phyloP scores from a whole-genome alignment of 345 rosid genomes.

The Eutrema yunnanense region DNA sequence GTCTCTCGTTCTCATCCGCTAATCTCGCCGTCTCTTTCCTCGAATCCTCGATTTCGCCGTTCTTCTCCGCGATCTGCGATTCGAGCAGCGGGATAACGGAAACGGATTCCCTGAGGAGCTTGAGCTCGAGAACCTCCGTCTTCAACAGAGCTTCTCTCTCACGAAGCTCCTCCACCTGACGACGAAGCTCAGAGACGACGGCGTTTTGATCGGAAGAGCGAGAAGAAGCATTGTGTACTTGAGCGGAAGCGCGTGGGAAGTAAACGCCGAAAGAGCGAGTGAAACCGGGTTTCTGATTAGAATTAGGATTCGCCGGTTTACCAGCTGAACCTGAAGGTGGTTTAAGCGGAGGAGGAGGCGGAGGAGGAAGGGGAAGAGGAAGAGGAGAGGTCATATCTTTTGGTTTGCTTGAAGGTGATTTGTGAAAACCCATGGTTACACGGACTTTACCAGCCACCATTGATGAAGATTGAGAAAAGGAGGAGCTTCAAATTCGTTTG shows the following conservation, averaged over 20 bases:
- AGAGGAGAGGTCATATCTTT: slow-evolving; percentile 12
- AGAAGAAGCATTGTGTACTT: slow-evolving; percentile 57
- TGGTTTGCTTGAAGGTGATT: slow-evolving; percentile 46
- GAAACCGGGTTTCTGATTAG: slow-evolving; percentile 38
- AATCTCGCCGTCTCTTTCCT: slow-evolving; percentile 34
- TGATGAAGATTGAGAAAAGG: not conserved
- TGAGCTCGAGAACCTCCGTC: slow-evolving; percentile 70
- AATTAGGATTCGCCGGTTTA: not conserved
- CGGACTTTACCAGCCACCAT: slow-evolving; percentile 95
- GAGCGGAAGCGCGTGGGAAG: slow-evolving; percentile 95
- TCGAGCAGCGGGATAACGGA: slow-evolving; percentile 74
- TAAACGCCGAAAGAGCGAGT: slow-evolving; percentile 76
- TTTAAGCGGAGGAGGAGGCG: slow-evolving; percentile 36
- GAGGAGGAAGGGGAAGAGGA: slow-evolving; percentile 27
- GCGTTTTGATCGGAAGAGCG: slow-evolving; percentile 48
- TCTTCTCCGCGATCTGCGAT: slow-evolving; percentile 39
- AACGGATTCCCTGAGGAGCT: slow-evolving; percentile 64
- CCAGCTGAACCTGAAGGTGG: slow-evolving; percentile 19
- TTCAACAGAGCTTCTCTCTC: slow-evolving; percentile 61
- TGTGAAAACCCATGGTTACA: slow-evolving; percentile 78
- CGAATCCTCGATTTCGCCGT: slow-evolving; percentile 33
- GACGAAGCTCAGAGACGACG: slow-evolving; percentile 54
- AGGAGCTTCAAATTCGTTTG: not conserved
- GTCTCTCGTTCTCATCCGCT: slow-evolving; percentile 42
- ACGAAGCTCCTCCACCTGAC: slow-evolving; percentile 67